phyloP scores from a whole-genome alignment of 1,284 basidiomycete genomes.

The Cryptococcus jaspeensis region DNA sequence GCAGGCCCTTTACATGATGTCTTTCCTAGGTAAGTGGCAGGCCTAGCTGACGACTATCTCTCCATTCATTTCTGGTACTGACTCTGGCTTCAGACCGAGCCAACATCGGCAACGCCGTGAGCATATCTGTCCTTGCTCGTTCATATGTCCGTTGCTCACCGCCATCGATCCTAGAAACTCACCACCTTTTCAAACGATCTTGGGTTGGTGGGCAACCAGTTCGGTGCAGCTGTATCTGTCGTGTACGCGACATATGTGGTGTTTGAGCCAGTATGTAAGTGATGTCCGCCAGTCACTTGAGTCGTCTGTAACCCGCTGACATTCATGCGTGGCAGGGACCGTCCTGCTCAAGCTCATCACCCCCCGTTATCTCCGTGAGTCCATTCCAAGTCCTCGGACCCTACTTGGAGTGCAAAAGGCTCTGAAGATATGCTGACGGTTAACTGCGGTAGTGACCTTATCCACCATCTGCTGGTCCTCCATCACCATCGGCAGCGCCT shows the following conservation, averaged over 20 bases:
- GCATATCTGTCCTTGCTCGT: neutral
- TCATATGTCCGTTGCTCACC: neutral
- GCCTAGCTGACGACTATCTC: neutral
- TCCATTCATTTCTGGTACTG: neutral
- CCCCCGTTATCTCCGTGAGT: slow-evolving; percentile 26
- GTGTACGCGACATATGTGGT: slow-evolving; percentile 36
- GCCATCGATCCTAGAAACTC: neutral
- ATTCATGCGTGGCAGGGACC: slow-evolving; percentile 8
- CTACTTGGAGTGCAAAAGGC: neutral
- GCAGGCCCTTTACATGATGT: slow-evolving; percentile 23
- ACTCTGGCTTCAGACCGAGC: slow-evolving; percentile 4
- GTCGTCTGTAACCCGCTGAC: neutral
- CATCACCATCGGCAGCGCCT: slow-evolving; percentile 22
- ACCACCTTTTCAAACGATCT: slow-evolving; percentile 9
- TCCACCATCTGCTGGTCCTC: slow-evolving; percentile 23
- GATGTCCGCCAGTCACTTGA: too few species aligned
- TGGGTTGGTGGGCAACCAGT: slow-evolving; percentile 19
- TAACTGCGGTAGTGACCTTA: slow-evolving; percentile 13
- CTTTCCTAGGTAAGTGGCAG: slow-evolving; percentile 22
- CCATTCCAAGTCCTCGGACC: neutral
- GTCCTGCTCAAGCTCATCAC: slow-evolving; percentile 31
- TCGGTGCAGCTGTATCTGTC: slow-evolving; percentile 25
- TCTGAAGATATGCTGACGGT: neutral
- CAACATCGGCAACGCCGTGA: slow-evolving; percentile 12
- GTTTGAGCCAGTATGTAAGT: slow-evolving; percentile 28